Base-by-base conservation (phyloP, 164 flowering plant genomes). In the Cinnamomum chago region DNA sequence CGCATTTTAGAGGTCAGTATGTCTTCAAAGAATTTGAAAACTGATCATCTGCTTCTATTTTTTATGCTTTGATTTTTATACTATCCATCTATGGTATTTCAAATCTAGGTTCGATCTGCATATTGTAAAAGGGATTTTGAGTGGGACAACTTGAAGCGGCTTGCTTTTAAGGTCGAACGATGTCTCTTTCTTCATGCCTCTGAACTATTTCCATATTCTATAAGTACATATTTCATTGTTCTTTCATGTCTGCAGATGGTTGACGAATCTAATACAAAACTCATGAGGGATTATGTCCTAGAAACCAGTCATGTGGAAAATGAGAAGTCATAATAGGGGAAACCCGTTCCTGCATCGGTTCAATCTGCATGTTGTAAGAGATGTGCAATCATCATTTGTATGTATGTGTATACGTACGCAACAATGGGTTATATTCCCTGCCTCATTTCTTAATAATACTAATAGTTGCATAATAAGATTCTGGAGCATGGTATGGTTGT, bases 51-150 rank as follows among this genome's bases (percentile, higher is more conserved):
- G 40, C 5, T 68, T 68, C 50, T 4, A 50, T 67, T 17, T 65
- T 67, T 50, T 3, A 24, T 18, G 52, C 30, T 71, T 27, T 18
- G 52, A 22, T 50, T 50, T 64, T 27, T 6, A 17, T 65, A 25
- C 73, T 10, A 76, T 62, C 24, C 11, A 22, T 51, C 17, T 27
- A 47, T 68, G 68, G 40, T 14, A 28, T 50, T 52, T 70, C 51
- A 20, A 4, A 70, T 81, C 67, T 76, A 93, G 97, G 98, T 93
- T 65, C 86, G 97, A 76, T 90, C 97, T 58, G 93, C 93, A 65
- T 94, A 94, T 22, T 90, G 94, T 68, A 90, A 92, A 74, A 81
- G 76, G 5, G 98, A 92, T 80, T 94, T 94, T 70, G 98, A 92
- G 81, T 92, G 98, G 98, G 97, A 94, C 81, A 94, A 94, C 83